Conservation (phyloP, 257 asterid genomes). For the Mentha longifolia region DNA sequence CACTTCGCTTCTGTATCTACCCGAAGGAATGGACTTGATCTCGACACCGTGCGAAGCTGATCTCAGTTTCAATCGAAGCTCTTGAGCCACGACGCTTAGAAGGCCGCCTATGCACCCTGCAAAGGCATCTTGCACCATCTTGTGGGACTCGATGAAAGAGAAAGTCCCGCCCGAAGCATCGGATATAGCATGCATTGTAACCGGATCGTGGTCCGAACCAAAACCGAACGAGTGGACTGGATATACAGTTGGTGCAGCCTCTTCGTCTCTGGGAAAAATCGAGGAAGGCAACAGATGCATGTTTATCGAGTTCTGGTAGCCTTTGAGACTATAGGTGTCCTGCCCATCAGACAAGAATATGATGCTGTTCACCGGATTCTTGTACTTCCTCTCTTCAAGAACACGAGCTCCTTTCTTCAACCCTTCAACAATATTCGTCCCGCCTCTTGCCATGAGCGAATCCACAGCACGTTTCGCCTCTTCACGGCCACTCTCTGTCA, state of each 20-base stretch:
- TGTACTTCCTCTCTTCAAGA: slow-evolving; percentile 38
- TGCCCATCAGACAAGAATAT: slow-evolving; percentile 52
- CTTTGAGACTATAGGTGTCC: slow-evolving; percentile 7
- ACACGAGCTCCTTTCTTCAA: slow-evolving; percentile 39
- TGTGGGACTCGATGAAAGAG: slow-evolving; percentile 49
- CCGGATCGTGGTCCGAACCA: slow-evolving; percentile 35
- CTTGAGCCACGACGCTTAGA: slow-evolving; percentile 47
- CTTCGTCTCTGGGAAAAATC: slow-evolving; percentile 24
- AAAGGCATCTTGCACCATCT: slow-evolving; percentile 51
- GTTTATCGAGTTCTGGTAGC: background rate
- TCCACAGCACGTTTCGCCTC: slow-evolving; percentile 42
- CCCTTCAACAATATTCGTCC: slow-evolving; percentile 46
- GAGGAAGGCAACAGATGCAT: slow-evolving; percentile 36
- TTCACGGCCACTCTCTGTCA: slow-evolving; percentile 44
- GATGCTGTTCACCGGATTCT: slow-evolving; percentile 44
- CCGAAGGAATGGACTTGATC: slow-evolving; percentile 39
- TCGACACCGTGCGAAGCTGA: slow-evolving; percentile 44
- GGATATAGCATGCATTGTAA: slow-evolving; percentile 47
- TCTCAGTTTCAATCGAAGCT: slow-evolving; percentile 35
- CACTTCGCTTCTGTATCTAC: slow-evolving; percentile 33
- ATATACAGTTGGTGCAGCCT: background rate
- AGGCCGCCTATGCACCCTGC: slow-evolving; percentile 48
- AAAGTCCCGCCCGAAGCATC: slow-evolving; percentile 55
- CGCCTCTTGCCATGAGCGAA: slow-evolving; percentile 26
- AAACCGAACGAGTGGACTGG: slow-evolving; percentile 31